Evolutionary conservation across 495 filamentous ascomycete species (phyloP), one percentile per base, ranked within the genome.

Genomic region (Bombardia bombarda): DNA sequence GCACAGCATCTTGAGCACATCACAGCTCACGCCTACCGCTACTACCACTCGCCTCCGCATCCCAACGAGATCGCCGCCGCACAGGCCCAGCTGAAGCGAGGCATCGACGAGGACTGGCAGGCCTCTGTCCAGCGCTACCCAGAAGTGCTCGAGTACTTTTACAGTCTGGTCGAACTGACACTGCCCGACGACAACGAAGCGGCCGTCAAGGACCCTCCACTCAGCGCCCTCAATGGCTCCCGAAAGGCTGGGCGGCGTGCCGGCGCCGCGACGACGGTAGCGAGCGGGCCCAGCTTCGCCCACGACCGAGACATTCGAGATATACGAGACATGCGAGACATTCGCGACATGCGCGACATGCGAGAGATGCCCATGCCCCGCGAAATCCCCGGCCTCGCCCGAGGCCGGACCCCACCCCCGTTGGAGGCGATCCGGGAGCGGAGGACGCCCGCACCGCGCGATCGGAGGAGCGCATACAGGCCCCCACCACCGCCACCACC

Each of bases 101-200:
- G 79, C 48, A 80, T 86, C 57, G 81, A 85, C 53, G 80, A 82
- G 26, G 83, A 87, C 64, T 87, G 83, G 83, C 70, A 75, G 50
- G 66, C 71, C 7, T 78, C 73, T 22, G 81, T 85, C 26, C 76
- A 84, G 40, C 67, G 75, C 39, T 87, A 87, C 48, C 83, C 83
- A 4, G 79, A 85, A 52, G 80, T 86, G 20, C 66, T 87, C 30
- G 80, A 86, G 60, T 83, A 85, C 54, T 86, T 79, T 51, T 86
- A 75, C 63, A 69, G 73, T 43, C 62, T 83, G 20, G 74, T 84
- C 13, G 76, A 82, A 47, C 48, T 83, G 42, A 71, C 67, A 32
- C 57, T 82, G 6, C 80, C 80, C 0, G 54, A 60, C 18, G 73
- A 78, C 34, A 66, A 75, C 42, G 73, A 77, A 24, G 55, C 65